Evolutionary conservation across 164 flowering plant genomes (phyloP), one percentile per base, ranked within the genome.

Genomic region (Vitis amurensis): DNA sequence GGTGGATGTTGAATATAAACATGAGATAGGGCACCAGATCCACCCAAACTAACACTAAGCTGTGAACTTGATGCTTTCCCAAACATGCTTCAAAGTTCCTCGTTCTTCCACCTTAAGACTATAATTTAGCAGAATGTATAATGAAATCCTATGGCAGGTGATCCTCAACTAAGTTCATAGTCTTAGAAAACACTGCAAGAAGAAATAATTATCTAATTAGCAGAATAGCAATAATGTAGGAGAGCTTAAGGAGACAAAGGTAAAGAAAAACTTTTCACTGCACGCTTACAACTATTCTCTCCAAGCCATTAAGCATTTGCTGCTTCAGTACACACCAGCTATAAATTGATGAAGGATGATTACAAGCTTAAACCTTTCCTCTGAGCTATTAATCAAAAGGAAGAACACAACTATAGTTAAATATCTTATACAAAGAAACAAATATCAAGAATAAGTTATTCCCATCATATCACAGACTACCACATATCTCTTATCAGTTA

Each of bases 11-110:
- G 90, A 63, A 90, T 83, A 77, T 89, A 95, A 73, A 86, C 97
- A 86, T 95, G 99, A 19, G 98, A 92, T 9, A 95, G 73, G 52
- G 91, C 87, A 77, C 90, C 94, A 75, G 93, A 86, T 69, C 86
- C 89, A 76, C 80, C 76, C 37, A 81, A 77, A 44, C 86, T 85
- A 73, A 64, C 79, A 76, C 75, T 71, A 71, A 88, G 74, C 64
- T 85, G 90, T 65, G 91, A 83, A 76, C 79, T 86, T 68, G 89
- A 86, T 74, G 84, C 83, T 77, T 79, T 76, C 19, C 83, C 84
- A 68, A 74, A 77, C 99, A 95, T 94, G 55, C 75, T 78, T 7
- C 47, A 29, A 58, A 50, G 52, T 27, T 53, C 57, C 63, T 61
- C 9, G 31, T 12, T 55, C 27, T 68, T 68, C 57, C 37, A 61